These are phyloP conservation scores for Hepatocystis sp. DNA, from an alignment of 169 alveolate species.

Conservation along the genomic window DNA sequence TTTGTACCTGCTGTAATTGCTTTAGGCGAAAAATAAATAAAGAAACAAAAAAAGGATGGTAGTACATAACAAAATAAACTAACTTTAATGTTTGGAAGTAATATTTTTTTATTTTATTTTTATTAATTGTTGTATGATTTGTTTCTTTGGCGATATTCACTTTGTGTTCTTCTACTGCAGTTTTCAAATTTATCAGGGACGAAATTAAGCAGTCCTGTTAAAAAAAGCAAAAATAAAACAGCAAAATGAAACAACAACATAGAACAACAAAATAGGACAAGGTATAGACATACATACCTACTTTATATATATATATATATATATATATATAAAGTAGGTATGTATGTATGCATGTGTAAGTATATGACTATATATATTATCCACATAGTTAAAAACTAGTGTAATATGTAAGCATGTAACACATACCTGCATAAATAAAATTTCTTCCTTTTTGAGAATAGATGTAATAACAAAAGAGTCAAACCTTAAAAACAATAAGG, in stretches of 20 bases:
- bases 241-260: too few species aligned
- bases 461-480: constrained; percentile 9
- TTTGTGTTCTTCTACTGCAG: constrained; percentile 7
- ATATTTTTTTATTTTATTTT: constrained; percentile 26
- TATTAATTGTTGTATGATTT: constrained; percentile 14
- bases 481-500: constrained; percentile 56
- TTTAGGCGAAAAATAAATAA: constrained; percentile 55
- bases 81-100: constrained; percentile 20
- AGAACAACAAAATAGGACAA: not conserved
- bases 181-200: constrained; percentile 39
- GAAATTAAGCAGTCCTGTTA: constrained; percentile 41
- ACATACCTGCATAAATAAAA: constrained; percentile 43
- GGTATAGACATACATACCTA: not conserved
- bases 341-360: too few species aligned
- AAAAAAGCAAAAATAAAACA: too few species aligned
- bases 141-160: constrained; percentile 3
- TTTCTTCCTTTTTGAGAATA: constrained; percentile 12
- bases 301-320: not conserved
- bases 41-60: constrained; percentile 61
- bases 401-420: too few species aligned
- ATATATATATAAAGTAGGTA: not conserved
- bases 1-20: constrained; percentile 34
- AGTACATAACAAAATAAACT: constrained; percentile 46
- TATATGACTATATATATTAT: too few species aligned
- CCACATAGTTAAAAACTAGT: too few species aligned